Evolutionary conservation across 192 early-diverging fungal genomes (phyloP).

Genomic region (Podila horticola): DNA sequence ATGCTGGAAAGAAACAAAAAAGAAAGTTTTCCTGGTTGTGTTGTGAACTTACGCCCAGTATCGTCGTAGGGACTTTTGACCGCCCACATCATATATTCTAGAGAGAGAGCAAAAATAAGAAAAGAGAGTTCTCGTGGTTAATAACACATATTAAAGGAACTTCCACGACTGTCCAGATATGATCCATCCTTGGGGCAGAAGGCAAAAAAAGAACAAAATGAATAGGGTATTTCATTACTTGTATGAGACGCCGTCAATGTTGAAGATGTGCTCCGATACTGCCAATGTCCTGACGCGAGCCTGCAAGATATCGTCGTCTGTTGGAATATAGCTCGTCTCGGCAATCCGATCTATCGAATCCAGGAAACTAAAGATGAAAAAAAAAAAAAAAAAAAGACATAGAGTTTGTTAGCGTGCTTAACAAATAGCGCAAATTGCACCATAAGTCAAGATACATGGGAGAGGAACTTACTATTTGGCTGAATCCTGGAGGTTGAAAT

Average conservation of each 20-base stretch:
- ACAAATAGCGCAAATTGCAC: background rate
- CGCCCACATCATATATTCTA: constrained; percentile 79
- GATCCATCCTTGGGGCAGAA: background rate
- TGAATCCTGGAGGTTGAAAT: constrained; percentile 56
- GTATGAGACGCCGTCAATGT: constrained; percentile 65
- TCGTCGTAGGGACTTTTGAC: constrained; percentile 70
- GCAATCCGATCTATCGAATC: constrained; percentile 63
- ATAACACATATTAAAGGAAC: background rate
- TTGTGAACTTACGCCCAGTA: constrained; percentile 67
- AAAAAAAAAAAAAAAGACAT: constrained; percentile 2
- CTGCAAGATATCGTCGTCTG: constrained; percentile 76
- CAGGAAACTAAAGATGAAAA: constrained; percentile 52
- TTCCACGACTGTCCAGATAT: background rate
- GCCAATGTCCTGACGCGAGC: constrained; percentile 76
- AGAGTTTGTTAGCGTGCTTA: background rate
- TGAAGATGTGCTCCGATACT: constrained; percentile 74
- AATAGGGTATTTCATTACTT: constrained; percentile 20
- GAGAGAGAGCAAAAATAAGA: constrained; percentile 19
- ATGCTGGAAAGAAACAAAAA: constrained; percentile 10
- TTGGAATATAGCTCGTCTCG: constrained; percentile 63
- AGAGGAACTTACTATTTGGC: constrained; percentile 49
- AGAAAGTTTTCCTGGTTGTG: background rate
- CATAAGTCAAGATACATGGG: background rate
- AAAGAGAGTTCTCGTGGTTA: background rate
- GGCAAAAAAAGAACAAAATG: background rate